These are phyloP conservation scores for Trypanosoma grayi DNA, from an alignment of 208 protist genomes.

Conservation along the genomic window DNA sequence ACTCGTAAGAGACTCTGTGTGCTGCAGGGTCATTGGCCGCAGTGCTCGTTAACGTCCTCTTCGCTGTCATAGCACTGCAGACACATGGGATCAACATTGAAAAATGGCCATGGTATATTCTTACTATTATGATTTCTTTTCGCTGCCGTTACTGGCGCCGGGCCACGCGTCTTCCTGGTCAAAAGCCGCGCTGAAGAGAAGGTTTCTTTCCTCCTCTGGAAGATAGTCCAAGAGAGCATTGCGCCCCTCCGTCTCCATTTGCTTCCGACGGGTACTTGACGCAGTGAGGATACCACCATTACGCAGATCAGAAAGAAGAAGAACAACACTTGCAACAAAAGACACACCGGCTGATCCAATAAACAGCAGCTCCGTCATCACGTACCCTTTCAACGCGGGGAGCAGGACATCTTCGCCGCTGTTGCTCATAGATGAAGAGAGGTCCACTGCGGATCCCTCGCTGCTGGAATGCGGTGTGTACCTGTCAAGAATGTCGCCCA, in stretches of 20 bases:
- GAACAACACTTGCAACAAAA: conserved; percentile 40
- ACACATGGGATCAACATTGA: too few relatives aligned
- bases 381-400: conserved; percentile 61
- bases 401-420: conserved; percentile 1
- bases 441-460: neutral
- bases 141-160: too few relatives aligned
- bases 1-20: too few relatives aligned
- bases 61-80: too few relatives aligned
- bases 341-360: conserved; percentile 36
- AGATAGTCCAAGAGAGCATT: conserved; percentile 5
- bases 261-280: conserved; percentile 28
- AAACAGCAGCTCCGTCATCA: conserved; percentile 61
- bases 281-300: conserved; percentile 51
- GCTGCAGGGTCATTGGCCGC: too few relatives aligned
- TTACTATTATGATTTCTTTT: too few relatives aligned
- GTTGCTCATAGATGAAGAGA: neutral
- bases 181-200: conserved; percentile 8
- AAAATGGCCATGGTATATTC: too few relatives aligned
- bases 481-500: conserved; percentile 63
- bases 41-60: too few relatives aligned
- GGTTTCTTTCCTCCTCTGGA: conserved; percentile 11
- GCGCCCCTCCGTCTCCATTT: conserved; percentile 26
- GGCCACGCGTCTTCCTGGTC: too few relatives aligned
- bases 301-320: conserved; percentile 50
- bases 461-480: conserved; percentile 29